A percentile compares a stretch with the other conserved stretches of the same genome.
phyloP scores from a whole-genome alignment of 2,329 filamentous ascomycete genomes.

The Phaeosphaeria sp. region DNA sequence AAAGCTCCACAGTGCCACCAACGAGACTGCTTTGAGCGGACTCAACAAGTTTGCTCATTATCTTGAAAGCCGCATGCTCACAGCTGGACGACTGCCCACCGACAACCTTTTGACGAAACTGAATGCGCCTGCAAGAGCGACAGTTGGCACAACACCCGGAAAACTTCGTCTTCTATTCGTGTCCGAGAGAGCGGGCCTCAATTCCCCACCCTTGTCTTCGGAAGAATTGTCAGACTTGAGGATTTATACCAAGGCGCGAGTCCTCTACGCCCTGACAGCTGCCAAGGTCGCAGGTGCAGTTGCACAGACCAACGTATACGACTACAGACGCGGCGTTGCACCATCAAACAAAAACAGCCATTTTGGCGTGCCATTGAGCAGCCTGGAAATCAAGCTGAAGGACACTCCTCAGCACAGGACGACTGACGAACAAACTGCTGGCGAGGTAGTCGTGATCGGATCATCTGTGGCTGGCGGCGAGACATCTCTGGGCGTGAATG shows the following conservation, averaged over 20 bases:
- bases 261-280: conserved; percentile 85
- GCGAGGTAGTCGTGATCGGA: conserved; percentile 73
- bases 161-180: conserved; percentile 83
- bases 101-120: conserved; percentile 68
- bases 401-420: conserved; percentile 68
- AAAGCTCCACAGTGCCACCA: conserved; percentile 69
- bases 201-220: conserved; percentile 69
- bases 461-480: conserved; percentile 75
- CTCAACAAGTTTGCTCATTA: conserved; percentile 73
- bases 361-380: conserved; percentile 83
- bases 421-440: conserved; percentile 60
- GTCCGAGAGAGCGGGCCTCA: conserved; percentile 72
- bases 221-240: conserved; percentile 79
- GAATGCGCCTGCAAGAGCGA: conserved; percentile 65
- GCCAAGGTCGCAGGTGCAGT: conserved; percentile 86
- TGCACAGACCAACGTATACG: conserved; percentile 85
- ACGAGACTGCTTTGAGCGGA: conserved; percentile 64
- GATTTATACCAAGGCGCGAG: conserved; percentile 77
- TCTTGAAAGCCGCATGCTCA: conserved; percentile 72
- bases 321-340: conserved; percentile 70
- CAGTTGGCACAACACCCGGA: conserved; percentile 67
- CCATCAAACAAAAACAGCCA: conserved; percentile 60
- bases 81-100: conserved; percentile 75
- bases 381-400: conserved; percentile 77
- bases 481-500: conserved; percentile 65